Evolutionary conservation across 2,329 filamentous ascomycete genomes (phyloP).

Genomic region (Cytospora piceae): DNA sequence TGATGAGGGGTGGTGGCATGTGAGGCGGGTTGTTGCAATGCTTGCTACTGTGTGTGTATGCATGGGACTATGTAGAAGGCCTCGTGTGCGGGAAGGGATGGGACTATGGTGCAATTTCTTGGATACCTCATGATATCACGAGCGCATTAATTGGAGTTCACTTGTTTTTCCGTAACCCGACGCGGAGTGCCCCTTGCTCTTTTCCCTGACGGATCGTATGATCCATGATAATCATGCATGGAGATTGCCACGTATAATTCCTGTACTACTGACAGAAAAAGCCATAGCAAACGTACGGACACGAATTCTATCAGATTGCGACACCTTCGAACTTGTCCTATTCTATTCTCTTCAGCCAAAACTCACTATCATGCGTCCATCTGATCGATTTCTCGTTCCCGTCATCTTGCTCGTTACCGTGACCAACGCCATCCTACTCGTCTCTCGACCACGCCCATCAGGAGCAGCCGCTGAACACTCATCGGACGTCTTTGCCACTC

Average conservation of each 20-base stretch:
- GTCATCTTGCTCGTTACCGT: too few relatives aligned
- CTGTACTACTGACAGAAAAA: neutral
- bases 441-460: too few relatives aligned
- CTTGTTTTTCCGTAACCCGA: neutral
- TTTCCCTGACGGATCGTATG: neutral
- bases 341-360: too few relatives aligned
- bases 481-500: too few relatives aligned
- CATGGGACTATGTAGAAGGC: neutral
- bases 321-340: neutral
- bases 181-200: neutral
- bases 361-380: too few relatives aligned
- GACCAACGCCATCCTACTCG: too few relatives aligned
- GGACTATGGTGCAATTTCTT: constrained; percentile 6
- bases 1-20: constrained; percentile 42
- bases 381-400: too few relatives aligned
- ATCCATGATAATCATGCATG: neutral
- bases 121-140: constrained; percentile 27
- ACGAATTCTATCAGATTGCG: neutral
- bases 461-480: too few relatives aligned
- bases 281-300: neutral
- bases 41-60: neutral
- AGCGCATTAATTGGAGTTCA: constrained; percentile 26
- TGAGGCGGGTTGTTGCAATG: constrained; percentile 10
- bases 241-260: neutral
- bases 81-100: neutral